These are phyloP conservation scores for Lanzia echinophila DNA, from an alignment of 2,329 filamentous ascomycete genomes.

Conservation along the genomic window DNA sequence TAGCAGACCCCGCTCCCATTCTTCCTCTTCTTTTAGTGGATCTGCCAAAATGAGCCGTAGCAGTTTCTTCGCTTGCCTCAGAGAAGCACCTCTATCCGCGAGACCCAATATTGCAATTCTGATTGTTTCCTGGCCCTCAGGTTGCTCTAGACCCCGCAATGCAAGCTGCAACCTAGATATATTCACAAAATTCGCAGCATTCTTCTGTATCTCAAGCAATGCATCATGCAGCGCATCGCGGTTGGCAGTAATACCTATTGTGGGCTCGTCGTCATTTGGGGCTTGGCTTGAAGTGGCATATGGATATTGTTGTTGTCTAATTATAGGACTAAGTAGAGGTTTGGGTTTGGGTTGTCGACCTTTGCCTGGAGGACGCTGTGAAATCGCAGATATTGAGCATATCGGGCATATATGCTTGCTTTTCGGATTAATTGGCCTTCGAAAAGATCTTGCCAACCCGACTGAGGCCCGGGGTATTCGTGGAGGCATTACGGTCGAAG, in stretches of 20 bases:
- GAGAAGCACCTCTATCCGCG: constrained; percentile 29
- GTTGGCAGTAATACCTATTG: not conserved
- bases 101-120: constrained; percentile 52
- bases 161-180: constrained; percentile 67
- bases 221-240: constrained; percentile 29
- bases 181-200: constrained; percentile 56
- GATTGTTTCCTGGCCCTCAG: constrained; percentile 49
- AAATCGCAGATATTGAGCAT: constrained; percentile 17
- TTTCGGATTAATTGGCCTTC: constrained; percentile 9
- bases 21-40: constrained; percentile 53
- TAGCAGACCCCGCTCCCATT: constrained; percentile 60
- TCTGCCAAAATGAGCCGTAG: constrained; percentile 65
- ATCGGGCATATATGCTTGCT: constrained; percentile 22
- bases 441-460: constrained; percentile 12
- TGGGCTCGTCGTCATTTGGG: not conserved
- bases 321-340: constrained; percentile 8
- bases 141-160: constrained; percentile 54
- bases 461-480: constrained; percentile 23
- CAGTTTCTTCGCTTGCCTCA: constrained; percentile 53
- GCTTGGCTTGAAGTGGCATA: not conserved
- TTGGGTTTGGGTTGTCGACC: constrained; percentile 10
- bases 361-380: constrained; percentile 4
- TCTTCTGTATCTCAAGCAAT: constrained; percentile 53
- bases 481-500: constrained; percentile 28
- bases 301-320: constrained; percentile 11